phyloP scores from a whole-genome alignment of 179 eudicot genomes.

The Nepenthes alata region DNA sequence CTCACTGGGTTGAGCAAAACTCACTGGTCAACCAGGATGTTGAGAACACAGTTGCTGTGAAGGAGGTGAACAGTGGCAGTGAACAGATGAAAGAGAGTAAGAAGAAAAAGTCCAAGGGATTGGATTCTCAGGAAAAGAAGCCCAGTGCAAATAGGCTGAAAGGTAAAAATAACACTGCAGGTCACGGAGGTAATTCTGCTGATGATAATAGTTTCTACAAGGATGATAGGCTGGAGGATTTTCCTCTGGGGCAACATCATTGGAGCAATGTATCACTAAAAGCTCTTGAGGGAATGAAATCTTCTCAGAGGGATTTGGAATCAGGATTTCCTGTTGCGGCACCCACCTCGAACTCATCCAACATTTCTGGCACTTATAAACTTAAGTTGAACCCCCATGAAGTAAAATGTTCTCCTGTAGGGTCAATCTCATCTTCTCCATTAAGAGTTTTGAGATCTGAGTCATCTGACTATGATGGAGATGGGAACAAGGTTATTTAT shows the following conservation, averaged over 20 bases:
- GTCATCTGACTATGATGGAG: constrained; percentile 20
- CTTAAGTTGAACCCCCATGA: constrained; percentile 18
- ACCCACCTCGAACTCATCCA: constrained; percentile 37
- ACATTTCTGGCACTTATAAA: constrained; percentile 15
- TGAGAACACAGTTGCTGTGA: constrained; percentile 1
- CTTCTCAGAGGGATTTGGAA: constrained; percentile 21
- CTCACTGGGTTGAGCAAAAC: constrained; percentile 9
- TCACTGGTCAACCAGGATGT: constrained; percentile 2
- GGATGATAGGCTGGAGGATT: constrained; percentile 11
- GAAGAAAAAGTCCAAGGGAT: constrained; percentile 14
- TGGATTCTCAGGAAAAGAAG: constrained; percentile 15
- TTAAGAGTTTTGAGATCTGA: constrained; percentile 15
- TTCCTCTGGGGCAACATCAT: constrained; percentile 10
- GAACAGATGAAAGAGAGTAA: constrained; percentile 12
- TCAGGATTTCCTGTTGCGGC: constrained; percentile 24
- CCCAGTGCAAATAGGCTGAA: constrained; percentile 7
- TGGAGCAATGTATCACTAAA: constrained; percentile 15
- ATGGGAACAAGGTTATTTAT: constrained; percentile 11
- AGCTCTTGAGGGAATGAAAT: constrained; percentile 15
- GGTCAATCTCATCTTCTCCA: constrained; percentile 36
- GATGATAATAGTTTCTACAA: constrained; percentile 9
- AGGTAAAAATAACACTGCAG: constrained; percentile 9
- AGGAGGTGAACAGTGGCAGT: constrained; percentile 1
- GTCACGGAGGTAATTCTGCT: constrained; percentile 9
- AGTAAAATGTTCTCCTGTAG: constrained; percentile 27